Conservation (phyloP, 2,329 filamentous ascomycete genomes). For the Aspergillus sp. region DNA sequence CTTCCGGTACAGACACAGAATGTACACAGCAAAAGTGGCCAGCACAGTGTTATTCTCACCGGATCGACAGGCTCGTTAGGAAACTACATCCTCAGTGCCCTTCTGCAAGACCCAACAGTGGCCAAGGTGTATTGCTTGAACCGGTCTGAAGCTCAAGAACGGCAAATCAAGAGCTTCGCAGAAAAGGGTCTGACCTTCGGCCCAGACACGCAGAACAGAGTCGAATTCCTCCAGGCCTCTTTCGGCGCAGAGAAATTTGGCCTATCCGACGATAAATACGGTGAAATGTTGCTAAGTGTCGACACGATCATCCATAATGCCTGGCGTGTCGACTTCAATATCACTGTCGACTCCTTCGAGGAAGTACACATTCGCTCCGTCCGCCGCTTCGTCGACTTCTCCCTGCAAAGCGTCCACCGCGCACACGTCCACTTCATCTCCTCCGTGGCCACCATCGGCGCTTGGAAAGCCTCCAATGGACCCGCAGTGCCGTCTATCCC, state of each 20-base stretch:
- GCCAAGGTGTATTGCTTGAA: conserved; percentile 16
- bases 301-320: conserved; percentile 24
- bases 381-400: conserved; percentile 20
- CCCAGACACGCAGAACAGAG: background rate
- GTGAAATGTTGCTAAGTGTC: conserved; percentile 6
- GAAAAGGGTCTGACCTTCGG: background rate
- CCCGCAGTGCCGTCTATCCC: conserved; percentile 20
- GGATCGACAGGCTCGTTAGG: conserved; percentile 17
- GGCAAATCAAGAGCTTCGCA: background rate
- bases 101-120: conserved; percentile 5
- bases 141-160: conserved; percentile 4
- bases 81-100: conserved; percentile 10
- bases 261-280: conserved; percentile 9
- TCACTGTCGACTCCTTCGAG: conserved; percentile 18
- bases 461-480: conserved; percentile 9
- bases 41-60: conserved; percentile 9
- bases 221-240: conserved; percentile 23
- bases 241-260: conserved; percentile 14
- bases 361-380: conserved; percentile 19
- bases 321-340: conserved; percentile 28
- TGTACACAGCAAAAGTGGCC: background rate
- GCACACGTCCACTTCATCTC: conserved; percentile 23
- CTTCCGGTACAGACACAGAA: background rate
- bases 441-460: conserved; percentile 19
- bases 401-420: conserved; percentile 6